Evolutionary conservation across 345 rosid species (phyloP).

Genomic region (Pugionium cornutum): DNA sequence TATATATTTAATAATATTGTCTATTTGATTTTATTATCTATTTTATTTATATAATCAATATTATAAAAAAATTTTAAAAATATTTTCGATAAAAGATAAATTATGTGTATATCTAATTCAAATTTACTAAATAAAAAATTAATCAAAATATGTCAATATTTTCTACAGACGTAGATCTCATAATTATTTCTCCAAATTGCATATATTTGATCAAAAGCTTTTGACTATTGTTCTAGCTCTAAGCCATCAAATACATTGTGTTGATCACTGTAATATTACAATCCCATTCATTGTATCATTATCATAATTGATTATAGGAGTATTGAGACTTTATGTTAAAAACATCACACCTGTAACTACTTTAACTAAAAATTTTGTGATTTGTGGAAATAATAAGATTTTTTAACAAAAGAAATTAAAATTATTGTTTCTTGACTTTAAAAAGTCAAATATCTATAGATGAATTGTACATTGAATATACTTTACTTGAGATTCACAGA

Average conservation of each 20-base stretch:
- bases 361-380: slow-evolving; percentile 8
- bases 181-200: slow-evolving; percentile 17
- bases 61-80: too few relatives aligned
- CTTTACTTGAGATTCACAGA: slow-evolving; percentile 24
- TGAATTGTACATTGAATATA: slow-evolving; percentile 36
- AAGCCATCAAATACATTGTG: slow-evolving; percentile 17
- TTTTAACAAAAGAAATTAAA: neutral
- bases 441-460: slow-evolving; percentile 10
- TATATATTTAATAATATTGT: too few relatives aligned
- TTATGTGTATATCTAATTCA: too few relatives aligned
- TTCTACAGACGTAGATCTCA: too few relatives aligned
- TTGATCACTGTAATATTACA: slow-evolving; percentile 2
- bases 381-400: slow-evolving; percentile 14
- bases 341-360: slow-evolving; percentile 27
- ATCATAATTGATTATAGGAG: slow-evolving; percentile 15
- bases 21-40: too few relatives aligned
- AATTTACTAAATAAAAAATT: too few relatives aligned
- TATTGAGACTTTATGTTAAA: slow-evolving; percentile 18
- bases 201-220: slow-evolving; percentile 1
- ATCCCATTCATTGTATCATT: slow-evolving; percentile 28
- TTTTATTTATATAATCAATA: too few relatives aligned
- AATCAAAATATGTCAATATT: too few relatives aligned
- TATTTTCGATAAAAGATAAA: too few relatives aligned
- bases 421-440: slow-evolving; percentile 9
- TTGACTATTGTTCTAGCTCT: slow-evolving; percentile 17